Evolutionary conservation across 768 basidiomycete species (phyloP).

Genomic region (Boletus rubescentipes): DNA sequence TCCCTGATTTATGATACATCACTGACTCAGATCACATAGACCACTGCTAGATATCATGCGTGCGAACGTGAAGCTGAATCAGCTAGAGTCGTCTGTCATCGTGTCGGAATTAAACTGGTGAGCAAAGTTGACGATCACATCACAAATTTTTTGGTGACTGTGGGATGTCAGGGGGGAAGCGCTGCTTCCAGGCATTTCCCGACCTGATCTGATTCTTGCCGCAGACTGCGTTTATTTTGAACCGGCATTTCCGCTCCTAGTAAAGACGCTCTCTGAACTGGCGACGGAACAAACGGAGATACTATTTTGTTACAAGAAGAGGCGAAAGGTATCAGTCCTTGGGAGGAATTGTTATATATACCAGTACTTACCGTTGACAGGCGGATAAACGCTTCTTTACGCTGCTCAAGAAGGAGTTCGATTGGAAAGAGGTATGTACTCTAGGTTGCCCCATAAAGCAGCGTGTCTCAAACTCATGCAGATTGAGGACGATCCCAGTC

Average conservation of each 20-base stretch:
- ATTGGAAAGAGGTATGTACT: conserved; percentile 58
- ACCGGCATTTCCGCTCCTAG: conserved; percentile 85
- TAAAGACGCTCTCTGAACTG: conserved; percentile 72
- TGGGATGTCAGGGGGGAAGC: conserved; percentile 58
- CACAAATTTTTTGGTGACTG: background rate
- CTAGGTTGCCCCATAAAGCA: background rate
- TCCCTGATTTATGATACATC: conserved; percentile 1
- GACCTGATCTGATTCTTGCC: conserved; percentile 73
- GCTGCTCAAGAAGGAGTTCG: conserved; percentile 75
- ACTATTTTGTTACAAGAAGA: conserved; percentile 91
- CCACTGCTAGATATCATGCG: conserved; percentile 78
- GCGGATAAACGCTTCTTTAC: conserved; percentile 88
- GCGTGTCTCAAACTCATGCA: conserved; percentile 26
- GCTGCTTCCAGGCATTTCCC: conserved; percentile 45
- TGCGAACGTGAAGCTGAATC: conserved; percentile 69
- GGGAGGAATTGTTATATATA: background rate
- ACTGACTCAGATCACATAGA: conserved; percentile 40
- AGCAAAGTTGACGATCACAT: conserved; percentile 23
- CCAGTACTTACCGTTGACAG: conserved; percentile 37
- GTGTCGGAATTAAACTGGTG: conserved; percentile 85
- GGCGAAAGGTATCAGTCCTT: conserved; percentile 66
- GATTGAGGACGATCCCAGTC: conserved; percentile 65
- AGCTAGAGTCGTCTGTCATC: conserved; percentile 46
- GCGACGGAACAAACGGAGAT: conserved; percentile 59
- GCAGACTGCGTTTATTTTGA: conserved; percentile 98